Evolutionary conservation across 495 filamentous ascomycete species (phyloP).

Genomic region (Xylaria bambusicola): DNA sequence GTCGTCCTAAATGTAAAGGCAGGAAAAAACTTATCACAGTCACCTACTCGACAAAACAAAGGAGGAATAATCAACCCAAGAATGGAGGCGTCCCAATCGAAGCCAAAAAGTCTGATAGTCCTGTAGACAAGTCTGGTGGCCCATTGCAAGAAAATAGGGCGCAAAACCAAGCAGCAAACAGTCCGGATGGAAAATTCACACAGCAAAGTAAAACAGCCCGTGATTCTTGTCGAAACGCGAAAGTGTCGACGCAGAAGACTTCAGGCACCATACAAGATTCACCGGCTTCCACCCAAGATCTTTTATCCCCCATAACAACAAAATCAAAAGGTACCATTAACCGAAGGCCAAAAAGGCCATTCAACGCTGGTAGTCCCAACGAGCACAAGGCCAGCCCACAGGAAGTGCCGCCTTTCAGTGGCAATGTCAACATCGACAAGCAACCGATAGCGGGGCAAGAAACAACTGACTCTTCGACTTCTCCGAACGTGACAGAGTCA

Average conservation of each 20-base stretch:
- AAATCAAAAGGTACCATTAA: background rate
- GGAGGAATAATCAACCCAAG: background rate
- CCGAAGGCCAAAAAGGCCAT: constrained; percentile 8
- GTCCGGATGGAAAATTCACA: background rate
- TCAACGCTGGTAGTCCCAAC: background rate
- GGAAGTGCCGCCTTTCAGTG: background rate
- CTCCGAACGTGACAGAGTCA: background rate
- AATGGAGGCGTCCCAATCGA: too few relatives aligned
- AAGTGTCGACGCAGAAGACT: background rate
- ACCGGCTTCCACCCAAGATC: background rate
- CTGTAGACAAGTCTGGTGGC: too few relatives aligned
- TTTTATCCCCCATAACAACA: background rate
- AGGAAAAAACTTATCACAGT: background rate
- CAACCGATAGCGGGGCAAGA: background rate
- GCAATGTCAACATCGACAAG: background rate
- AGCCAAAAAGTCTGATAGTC: too few relatives aligned
- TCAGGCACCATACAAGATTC: constrained; percentile 7
- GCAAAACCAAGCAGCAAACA: background rate
- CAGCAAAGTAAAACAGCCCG: background rate
- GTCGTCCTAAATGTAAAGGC: background rate
- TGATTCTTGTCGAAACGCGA: background rate
- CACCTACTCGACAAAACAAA: background rate
- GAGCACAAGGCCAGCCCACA: background rate
- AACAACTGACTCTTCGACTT: background rate
- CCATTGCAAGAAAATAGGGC: too few relatives aligned